Percentiles rank a stretch among this genome's conserved stretches.
Evolutionary conservation across 768 basidiomycete species (phyloP).

Genomic region (Kwoniella pini): DNA sequence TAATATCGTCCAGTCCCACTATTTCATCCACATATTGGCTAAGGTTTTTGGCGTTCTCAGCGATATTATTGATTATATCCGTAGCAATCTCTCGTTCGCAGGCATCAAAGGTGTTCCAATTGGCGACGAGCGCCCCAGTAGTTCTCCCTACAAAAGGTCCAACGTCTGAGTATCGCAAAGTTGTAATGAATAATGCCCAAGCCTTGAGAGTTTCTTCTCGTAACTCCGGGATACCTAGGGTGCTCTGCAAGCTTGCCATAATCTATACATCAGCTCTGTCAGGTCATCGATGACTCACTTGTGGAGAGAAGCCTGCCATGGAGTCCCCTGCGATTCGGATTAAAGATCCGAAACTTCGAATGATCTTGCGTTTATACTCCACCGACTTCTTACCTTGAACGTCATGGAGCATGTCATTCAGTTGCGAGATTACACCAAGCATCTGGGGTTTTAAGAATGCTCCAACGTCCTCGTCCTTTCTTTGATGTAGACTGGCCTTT

Average conservation of each 20-base stretch:
- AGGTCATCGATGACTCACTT: slow-evolving; percentile 61
- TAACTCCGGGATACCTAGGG: slow-evolving; percentile 72
- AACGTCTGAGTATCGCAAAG: slow-evolving; percentile 68
- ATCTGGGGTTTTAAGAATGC: slow-evolving; percentile 72
- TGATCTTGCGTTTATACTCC: slow-evolving; percentile 69
- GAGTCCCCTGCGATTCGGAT: slow-evolving; percentile 69
- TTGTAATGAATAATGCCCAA: slow-evolving; percentile 75
- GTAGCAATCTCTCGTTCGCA: slow-evolving; percentile 62
- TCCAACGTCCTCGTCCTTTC: slow-evolving; percentile 55
- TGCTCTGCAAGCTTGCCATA: slow-evolving; percentile 93
- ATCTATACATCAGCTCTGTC: slow-evolving; percentile 61
- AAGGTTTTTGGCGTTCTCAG: slow-evolving; percentile 64
- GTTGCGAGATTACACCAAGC: slow-evolving; percentile 77
- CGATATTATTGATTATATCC: slow-evolving; percentile 67
- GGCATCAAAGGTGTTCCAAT: slow-evolving; percentile 69
- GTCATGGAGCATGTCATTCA: slow-evolving; percentile 85
- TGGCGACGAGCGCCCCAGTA: slow-evolving; percentile 75
- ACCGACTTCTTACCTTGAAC: slow-evolving; percentile 73
- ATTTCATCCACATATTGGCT: slow-evolving; percentile 69
- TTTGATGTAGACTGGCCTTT: slow-evolving; percentile 45
- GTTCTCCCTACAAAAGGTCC: slow-evolving; percentile 84
- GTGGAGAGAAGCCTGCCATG: slow-evolving; percentile 77
- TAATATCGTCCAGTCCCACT: slow-evolving; percentile 72
- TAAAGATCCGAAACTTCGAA: slow-evolving; percentile 74
- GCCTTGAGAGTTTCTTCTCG: slow-evolving; percentile 74